phyloP scores from a whole-genome alignment of 768 basidiomycete species.

The Pulveroboletus sp. region DNA sequence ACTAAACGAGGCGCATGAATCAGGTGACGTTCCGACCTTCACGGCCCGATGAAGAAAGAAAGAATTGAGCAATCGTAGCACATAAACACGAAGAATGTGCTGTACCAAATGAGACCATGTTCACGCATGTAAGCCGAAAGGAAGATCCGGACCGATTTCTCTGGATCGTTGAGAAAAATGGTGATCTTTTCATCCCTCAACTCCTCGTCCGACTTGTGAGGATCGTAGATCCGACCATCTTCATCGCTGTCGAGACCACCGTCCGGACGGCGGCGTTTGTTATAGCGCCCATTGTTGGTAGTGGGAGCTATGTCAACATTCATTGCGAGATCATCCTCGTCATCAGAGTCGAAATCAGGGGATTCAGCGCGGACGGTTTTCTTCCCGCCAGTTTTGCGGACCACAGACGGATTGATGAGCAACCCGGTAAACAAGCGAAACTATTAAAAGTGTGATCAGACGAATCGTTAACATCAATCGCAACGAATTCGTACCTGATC shows the following conservation, averaged over 20 bases:
- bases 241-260: constrained; percentile 24
- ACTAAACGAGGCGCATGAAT: constrained; percentile 51
- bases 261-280: constrained; percentile 26
- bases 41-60: not conserved
- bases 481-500: constrained; percentile 49
- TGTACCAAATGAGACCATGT: constrained; percentile 70
- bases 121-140: constrained; percentile 67
- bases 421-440: constrained; percentile 63
- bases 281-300: constrained; percentile 6
- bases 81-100: not conserved
- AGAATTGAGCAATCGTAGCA: not conserved
- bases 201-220: constrained; percentile 32
- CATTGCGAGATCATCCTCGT: constrained; percentile 20
- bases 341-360: constrained; percentile 35
- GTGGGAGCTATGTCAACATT: not conserved
- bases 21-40: constrained; percentile 49
- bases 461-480: not conserved
- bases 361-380: constrained; percentile 31
- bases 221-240: constrained; percentile 33
- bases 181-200: constrained; percentile 43
- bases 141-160: constrained; percentile 56
- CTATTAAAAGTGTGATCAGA: constrained; percentile 34
- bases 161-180: constrained; percentile 63
- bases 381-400: constrained; percentile 30
- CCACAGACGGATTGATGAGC: constrained; percentile 42